A percentile compares a stretch with the other conserved stretches of the same genome.
phyloP scores from a whole-genome alignment of 139 green algal genomes.

The Picochlorum sp. region DNA sequence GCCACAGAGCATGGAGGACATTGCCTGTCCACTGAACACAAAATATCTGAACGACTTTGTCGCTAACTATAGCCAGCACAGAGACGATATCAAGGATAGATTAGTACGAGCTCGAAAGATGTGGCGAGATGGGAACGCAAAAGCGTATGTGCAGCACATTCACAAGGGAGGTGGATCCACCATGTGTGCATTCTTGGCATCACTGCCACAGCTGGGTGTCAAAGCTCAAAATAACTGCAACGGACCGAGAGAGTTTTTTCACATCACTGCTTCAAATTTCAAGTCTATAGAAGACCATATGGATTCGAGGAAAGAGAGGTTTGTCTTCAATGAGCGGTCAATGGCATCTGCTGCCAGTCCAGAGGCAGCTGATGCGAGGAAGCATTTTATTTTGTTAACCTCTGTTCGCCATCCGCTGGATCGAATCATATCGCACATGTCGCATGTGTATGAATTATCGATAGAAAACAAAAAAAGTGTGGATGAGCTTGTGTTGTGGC shows the following conservation, averaged over 20 bases:
- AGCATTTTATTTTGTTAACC: neutral
- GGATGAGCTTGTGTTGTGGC: neutral
- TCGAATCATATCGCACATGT: slow-evolving; percentile 1
- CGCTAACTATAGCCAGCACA: neutral
- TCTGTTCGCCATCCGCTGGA: neutral
- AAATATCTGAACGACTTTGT: neutral
- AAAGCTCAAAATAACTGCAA: neutral
- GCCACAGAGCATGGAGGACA: too few species aligned
- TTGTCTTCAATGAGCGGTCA: neutral
- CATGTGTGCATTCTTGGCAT: neutral
- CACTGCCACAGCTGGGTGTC: neutral
- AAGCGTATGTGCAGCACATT: neutral
- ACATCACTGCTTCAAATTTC: neutral
- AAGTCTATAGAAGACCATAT: neutral
- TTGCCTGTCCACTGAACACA: neutral
- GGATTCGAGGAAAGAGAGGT: neutral
- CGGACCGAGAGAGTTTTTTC: neutral
- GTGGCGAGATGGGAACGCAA: neutral
- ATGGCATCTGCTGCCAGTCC: neutral
- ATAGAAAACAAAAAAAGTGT: neutral
- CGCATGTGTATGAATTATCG: neutral
- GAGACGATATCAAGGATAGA: neutral
- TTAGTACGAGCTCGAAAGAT: neutral
- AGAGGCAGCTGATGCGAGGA: neutral
- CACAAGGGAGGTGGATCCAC: slow-evolving; percentile 6